Evolutionary conservation across 495 filamentous ascomycete genomes (phyloP), one percentile per base, ranked within the genome.

Genomic region (Talaromyces borbonicus): DNA sequence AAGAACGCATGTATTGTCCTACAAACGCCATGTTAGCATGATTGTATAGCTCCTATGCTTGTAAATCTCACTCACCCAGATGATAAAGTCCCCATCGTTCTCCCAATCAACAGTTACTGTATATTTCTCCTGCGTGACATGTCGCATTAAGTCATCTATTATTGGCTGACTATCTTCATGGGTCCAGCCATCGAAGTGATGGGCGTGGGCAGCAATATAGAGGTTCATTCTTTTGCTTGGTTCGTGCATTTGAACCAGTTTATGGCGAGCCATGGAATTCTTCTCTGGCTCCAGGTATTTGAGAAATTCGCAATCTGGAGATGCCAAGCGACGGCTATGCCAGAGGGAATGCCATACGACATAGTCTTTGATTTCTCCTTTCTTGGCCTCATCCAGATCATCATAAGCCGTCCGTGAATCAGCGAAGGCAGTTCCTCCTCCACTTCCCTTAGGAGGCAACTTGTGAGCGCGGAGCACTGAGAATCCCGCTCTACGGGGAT

Each of bases 341-440:
- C 65, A 61, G 22, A 78, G 65, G 8, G 74, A 74, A 46, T 79
- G 74, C 1, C 61, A 66, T 16, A 67, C 77, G n/a, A 76, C 65
- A 38, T 72, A 77, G 46, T 77, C 65, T 1, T 66, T 56, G 7
- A 78, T 54, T 30, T 67, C 41, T 0, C 49, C 37, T 51, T 72
- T 65, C 1, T 71, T n/a, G 0, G 52, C 55, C 1, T 52, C 44
- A 1, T 65, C 60, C 7, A 80, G 60, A 15, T 73, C 70, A 12
- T 73, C 72, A 35, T 69, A 79, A 0, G 77, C 75, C 0, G 69
- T 69, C 1, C 78, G 60, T 12, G 66, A 66, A 53, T 82, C 77
- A 0, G 77, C 77, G 48, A 78, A 80, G 3, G 75, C 73, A 1
- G 77, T 80, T 33, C 72, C 65, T 4, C 77, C 77, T 4, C 77